Percentiles rank a stretch among this genome's conserved stretches.
phyloP scores from a whole-genome alignment of 352 stramenopile genomes.

The Pythium aquatile region DNA sequence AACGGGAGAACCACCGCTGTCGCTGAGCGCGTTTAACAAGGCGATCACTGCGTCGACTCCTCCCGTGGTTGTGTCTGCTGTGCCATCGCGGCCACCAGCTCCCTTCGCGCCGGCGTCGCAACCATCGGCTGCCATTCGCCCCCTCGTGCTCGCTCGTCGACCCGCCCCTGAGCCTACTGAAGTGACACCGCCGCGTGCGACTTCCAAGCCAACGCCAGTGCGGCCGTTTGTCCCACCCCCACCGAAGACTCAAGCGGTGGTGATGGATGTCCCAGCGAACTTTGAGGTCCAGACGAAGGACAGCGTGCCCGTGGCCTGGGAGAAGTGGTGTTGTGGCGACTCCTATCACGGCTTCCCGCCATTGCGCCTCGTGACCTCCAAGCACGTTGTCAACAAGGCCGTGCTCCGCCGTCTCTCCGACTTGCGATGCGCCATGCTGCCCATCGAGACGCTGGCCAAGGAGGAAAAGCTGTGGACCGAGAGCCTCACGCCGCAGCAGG shows the following conservation, averaged over 20 bases:
- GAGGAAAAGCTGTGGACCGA: conserved; percentile 14
- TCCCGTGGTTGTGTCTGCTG: not conserved
- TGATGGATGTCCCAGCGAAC: not conserved
- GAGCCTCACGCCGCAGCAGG: conserved; percentile 6
- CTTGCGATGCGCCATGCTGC: conserved; percentile 23
- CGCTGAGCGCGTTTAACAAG: conserved; percentile 16
- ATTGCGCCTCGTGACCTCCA: conserved; percentile 13
- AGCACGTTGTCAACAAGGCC: conserved; percentile 14
- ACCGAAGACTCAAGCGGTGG: not conserved
- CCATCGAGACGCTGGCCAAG: conserved; percentile 22
- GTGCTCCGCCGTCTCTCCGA: conserved; percentile 20
- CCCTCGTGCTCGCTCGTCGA: not conserved
- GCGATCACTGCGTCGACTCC: not conserved
- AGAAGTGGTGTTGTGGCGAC: conserved; percentile 30
- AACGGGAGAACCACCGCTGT: not conserved
- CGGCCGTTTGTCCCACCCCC: not conserved
- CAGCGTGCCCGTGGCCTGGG: conserved; percentile 20
- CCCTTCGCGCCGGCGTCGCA: not conserved
- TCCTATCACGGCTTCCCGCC: conserved; percentile 6
- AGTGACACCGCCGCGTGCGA: not conserved
- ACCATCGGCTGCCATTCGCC: not conserved
- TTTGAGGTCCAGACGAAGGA: conserved; percentile 29
- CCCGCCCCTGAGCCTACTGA: not conserved
- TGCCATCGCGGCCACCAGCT: not conserved
- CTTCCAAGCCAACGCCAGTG: not conserved